A percentile compares a stretch with the other conserved stretches of the same genome.
These are phyloP conservation scores for Cutaneotrichosporon sp. DNA, from an alignment of 1,284 basidiomycete species.

Conservation along the genomic window DNA sequence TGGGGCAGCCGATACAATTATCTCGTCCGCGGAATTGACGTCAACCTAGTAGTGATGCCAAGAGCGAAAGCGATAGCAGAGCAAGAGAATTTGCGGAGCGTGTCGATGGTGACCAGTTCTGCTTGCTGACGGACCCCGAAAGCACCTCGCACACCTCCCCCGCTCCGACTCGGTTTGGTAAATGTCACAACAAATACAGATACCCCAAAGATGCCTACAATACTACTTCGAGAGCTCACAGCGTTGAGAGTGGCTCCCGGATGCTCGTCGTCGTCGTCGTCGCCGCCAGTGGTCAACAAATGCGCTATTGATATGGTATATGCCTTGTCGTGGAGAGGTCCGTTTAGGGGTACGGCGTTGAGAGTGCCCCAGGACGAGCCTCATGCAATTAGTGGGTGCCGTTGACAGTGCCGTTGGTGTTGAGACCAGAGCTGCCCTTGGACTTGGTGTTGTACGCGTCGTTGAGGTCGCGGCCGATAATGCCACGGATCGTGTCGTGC, in stretches of 20 bases:
- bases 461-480: conserved; percentile 27
- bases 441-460: conserved; percentile 21
- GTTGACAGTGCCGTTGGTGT: conserved; percentile 11
- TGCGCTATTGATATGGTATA: conserved; percentile 6
- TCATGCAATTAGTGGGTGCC: conserved; percentile 12
- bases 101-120: neutral
- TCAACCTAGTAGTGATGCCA: too few species aligned
- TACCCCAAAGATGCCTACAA: conserved; percentile 9
- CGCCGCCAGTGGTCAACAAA: neutral
- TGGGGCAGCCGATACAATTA: neutral
- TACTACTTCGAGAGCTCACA: conserved; percentile 6
- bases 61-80: neutral
- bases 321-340: conserved; percentile 10
- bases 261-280: conserved; percentile 9
- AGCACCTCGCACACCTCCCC: neutral
- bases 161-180: neutral
- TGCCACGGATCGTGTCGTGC: conserved; percentile 21
- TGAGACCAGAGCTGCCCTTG: neutral
- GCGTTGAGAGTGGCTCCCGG: conserved; percentile 10
- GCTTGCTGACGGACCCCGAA: neutral
- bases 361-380: conserved; percentile 10
- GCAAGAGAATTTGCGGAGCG: neutral
- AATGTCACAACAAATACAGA: conserved; percentile 9
- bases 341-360: conserved; percentile 2
- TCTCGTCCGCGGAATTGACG: neutral